Evolutionary conservation across 2,329 filamentous ascomycete species (phyloP), one percentile per base, ranked within the genome.

Genomic region (Penicillium glabrum): DNA sequence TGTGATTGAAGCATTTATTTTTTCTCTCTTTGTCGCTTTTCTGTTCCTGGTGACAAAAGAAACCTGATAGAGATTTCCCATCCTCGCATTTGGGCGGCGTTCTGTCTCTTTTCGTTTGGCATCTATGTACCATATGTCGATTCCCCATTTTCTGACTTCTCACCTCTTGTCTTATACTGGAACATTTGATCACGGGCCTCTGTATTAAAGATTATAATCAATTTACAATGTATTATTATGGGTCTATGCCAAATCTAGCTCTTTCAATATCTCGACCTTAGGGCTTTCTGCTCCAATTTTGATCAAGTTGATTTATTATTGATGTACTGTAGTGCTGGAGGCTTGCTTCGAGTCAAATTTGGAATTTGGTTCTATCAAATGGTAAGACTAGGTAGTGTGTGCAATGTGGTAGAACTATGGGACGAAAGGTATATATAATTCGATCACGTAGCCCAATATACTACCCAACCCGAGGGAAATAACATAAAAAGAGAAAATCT

Each of bases 31-130:
- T 23, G 39, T 41, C 39, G 39, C 39, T 41, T 23, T 41, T 14
- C 39, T 11, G n/a, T 41, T 52, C 35, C 29, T 37, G 37, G 53
- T 47, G 29, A 47, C 29, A 33, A 52, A 56, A 55, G 51, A 52
- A 56, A 53, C 57, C 53, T 50, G 59, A 57, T 58, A 59, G 57
- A 59, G 54, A 52, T 53, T 53, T 53, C 57, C 56, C 53, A 58
- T 62, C 54, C 50, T 66, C 57, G 67, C 67, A 69, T 69, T 11
- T 58, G 65, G 66, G 57, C 60, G 67, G 67, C 67, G 67, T 69
- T 67, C 49, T 58, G 57, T 59, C 49, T 60, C 54, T 58, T 49
- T 53, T 48, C 51, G 23, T 57, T 27, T 53, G 43, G 51, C 26
- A 52, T 52, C 43, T 47, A 51, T 65, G 60, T 64, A 64, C 46